Conservation (phyloP, 495 filamentous ascomycete species). For the Trypethelium eluteriae region DNA sequence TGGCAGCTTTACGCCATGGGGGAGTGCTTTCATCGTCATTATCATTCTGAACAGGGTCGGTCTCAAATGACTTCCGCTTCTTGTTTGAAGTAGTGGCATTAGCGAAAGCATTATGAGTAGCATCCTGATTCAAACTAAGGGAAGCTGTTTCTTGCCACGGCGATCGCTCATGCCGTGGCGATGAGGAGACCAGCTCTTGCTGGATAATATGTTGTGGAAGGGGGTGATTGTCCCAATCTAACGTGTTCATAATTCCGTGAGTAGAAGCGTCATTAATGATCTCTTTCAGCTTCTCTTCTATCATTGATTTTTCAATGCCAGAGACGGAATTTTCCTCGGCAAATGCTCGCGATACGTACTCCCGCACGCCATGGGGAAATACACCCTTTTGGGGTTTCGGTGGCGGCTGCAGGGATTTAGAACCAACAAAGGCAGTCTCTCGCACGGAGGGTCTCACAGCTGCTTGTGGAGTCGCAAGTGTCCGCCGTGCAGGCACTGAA, state of each 20-base stretch:
- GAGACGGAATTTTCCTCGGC: constrained; percentile 58
- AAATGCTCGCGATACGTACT: constrained; percentile 80
- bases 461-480: constrained; percentile 29
- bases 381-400: constrained; percentile 50
- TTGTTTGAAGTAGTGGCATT: constrained; percentile 35
- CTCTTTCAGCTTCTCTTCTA: constrained; percentile 76
- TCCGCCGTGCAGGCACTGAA: constrained; percentile 41
- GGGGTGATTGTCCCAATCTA: constrained; percentile 75
- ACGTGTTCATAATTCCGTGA: constrained; percentile 53
- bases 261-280: constrained; percentile 77
- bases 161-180: neutral
- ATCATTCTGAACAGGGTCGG: constrained; percentile 26
- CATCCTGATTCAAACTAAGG: neutral
- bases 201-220: constrained; percentile 83
- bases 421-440: constrained; percentile 5
- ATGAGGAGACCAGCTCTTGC: constrained; percentile 43
- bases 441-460: constrained; percentile 5
- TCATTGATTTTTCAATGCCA: constrained; percentile 58
- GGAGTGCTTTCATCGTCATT: constrained; percentile 8
- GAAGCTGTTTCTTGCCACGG: neutral
- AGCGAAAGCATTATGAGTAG: constrained; percentile 3
- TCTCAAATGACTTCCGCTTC: constrained; percentile 74
- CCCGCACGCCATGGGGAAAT: constrained; percentile 68
- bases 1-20: constrained; percentile 64
- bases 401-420: constrained; percentile 25